Evolutionary conservation across 2,329 filamentous ascomycete genomes (phyloP).

Genomic region (Graphiopsis chlorocephala): DNA sequence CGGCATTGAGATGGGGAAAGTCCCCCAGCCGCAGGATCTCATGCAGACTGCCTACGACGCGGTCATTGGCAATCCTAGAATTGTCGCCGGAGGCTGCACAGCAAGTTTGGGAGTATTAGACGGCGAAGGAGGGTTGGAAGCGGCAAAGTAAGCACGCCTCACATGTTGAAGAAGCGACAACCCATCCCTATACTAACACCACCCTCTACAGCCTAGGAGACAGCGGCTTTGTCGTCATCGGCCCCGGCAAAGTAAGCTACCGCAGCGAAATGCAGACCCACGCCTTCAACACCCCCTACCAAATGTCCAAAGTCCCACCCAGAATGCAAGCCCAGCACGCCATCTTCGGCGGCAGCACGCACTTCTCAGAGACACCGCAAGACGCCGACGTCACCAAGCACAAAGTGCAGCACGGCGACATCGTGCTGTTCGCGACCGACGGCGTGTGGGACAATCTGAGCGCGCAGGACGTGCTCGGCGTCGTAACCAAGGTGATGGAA

Average conservation of each 20-base stretch:
- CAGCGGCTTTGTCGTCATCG: slow-evolving; percentile 85
- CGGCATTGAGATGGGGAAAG: slow-evolving; percentile 26
- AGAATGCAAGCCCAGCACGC: slow-evolving; percentile 75
- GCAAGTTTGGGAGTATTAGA: slow-evolving; percentile 81
- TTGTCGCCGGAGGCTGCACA: slow-evolving; percentile 84
- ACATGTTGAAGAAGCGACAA: too few relatives aligned
- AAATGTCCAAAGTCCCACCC: slow-evolving; percentile 83
- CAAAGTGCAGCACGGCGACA: slow-evolving; percentile 80
- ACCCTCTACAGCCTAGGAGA: slow-evolving; percentile 66
- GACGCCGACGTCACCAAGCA: slow-evolving; percentile 80
- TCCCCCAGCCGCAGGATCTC: slow-evolving; percentile 57
- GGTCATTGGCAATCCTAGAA: slow-evolving; percentile 68
- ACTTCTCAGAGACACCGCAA: slow-evolving; percentile 74
- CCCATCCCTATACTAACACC: slow-evolving; percentile 16
- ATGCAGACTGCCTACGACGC: slow-evolving; percentile 83
- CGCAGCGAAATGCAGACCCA: slow-evolving; percentile 87
- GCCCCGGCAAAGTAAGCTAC: slow-evolving; percentile 79
- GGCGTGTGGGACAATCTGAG: slow-evolving; percentile 96
- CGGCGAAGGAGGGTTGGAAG: slow-evolving; percentile 71
- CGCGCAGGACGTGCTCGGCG: slow-evolving; percentile 79
- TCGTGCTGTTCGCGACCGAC: slow-evolving; percentile 90
- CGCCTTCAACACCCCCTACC: slow-evolving; percentile 95
- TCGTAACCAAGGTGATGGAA: slow-evolving; percentile 69
- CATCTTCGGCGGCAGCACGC: slow-evolving; percentile 70
- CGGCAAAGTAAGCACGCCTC: slow-evolving; percentile 74